These are phyloP conservation scores for Rhododendron simsii DNA, from an alignment of 148 eudicot genomes.

Conservation along the genomic window DNA sequence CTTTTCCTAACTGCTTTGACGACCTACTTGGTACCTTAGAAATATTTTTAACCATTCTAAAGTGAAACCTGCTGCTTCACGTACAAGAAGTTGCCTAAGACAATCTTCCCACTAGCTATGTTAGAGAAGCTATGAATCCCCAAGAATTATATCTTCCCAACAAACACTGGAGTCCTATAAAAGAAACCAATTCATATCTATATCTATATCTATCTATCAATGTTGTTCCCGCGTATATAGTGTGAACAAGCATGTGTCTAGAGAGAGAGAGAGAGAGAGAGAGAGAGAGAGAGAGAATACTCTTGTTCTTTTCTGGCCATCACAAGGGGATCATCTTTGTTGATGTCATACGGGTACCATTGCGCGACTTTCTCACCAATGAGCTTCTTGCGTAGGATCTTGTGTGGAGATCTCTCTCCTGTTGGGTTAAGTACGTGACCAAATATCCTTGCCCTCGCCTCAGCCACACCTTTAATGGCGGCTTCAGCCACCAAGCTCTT, in stretches of 20 bases:
- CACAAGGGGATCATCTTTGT: slow-evolving; percentile 62
- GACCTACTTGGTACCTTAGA: background rate
- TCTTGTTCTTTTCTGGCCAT: slow-evolving; percentile 55
- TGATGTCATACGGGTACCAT: slow-evolving; percentile 84
- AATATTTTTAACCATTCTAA: background rate
- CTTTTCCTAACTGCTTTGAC: background rate
- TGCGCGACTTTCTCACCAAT: slow-evolving; percentile 71
- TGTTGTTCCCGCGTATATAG: background rate
- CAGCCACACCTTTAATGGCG: slow-evolving; percentile 53
- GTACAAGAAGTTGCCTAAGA: background rate
- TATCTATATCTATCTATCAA: no score
- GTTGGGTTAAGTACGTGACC: slow-evolving; percentile 82
- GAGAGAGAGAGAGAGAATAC: slow-evolving; percentile 26
- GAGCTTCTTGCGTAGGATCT: slow-evolving; percentile 74
- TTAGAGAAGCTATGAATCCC: background rate
- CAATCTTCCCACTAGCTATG: background rate
- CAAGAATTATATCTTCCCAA: background rate
- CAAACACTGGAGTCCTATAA: background rate
- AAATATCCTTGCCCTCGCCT: slow-evolving; percentile 77
- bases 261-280: background rate
- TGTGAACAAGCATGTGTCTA: background rate
- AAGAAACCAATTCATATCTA: background rate
- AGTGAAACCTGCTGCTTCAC: background rate
- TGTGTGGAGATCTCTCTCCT: slow-evolving; percentile 66
- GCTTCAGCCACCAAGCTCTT: slow-evolving; percentile 54